Evolutionary conservation across 2,329 filamentous ascomycete genomes (phyloP), one percentile per base, ranked within the genome.

Genomic region (Gyromitra esculenta): DNA sequence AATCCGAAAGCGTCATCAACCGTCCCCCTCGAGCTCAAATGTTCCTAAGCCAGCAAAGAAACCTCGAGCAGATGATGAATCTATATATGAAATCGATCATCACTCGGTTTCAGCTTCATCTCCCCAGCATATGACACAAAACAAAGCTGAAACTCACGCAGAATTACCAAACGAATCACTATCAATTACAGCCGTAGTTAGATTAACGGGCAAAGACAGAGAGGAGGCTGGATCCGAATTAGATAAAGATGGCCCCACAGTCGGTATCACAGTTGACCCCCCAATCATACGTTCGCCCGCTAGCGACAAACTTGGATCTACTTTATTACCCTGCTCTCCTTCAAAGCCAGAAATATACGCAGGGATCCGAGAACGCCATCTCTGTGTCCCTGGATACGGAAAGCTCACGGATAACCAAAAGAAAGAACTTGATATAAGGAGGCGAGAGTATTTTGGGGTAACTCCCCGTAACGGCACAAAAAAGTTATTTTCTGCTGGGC

Each of bases 371-470:
- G 43, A 66, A 39, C 72, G 77, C 7, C 43, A 64, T 15, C 57
- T 79, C 31, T 15, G 37, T 18, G 69, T 79, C 6, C 77, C 76
- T 21, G 76, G 78, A 3, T 76, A 79, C 21, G 64, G 48, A 18
- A 64, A 35, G 31, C 66, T 77, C 18, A 71, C 73, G 1, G 45
- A 62, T n/a, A 54, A 59, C 6, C 57, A 75, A 66, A 69, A 69
- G 60, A 45, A 39, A 5, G 65, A 65, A 21, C 68, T 74, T 25
- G 76, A 79, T 37, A 59, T 25, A 54, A 76, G 69, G 31, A 76
- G 78, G 18, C 50, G 56, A 35, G 62, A 62, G 41, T 79, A 76
- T 56, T 79, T 79, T 45, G 78, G 78, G 37, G 62, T 59, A n/a
- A 39, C 56, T 7, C 39, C 72, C 39, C 37, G 21, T 9, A 8